A percentile compares a stretch with the other conserved stretches of the same genome.
phyloP scores from a whole-genome alignment of 2,329 filamentous ascomycete species.

The Colletotrichum tabaci region DNA sequence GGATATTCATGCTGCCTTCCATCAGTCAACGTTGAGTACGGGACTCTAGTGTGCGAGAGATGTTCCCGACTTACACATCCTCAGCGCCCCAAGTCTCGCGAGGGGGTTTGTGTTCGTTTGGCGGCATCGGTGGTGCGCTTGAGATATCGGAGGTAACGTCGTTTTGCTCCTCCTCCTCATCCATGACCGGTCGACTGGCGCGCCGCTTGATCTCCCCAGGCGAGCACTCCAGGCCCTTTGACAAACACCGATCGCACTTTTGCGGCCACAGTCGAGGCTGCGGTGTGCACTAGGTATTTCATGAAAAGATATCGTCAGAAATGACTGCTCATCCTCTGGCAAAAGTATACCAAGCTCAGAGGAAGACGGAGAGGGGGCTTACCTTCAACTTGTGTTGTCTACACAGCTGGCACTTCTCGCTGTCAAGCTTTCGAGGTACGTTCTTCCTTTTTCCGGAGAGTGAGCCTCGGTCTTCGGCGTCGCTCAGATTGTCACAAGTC shows the following conservation, averaged over 20 bases:
- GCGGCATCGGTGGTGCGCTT: too few species aligned
- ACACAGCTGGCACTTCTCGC: constrained; percentile 14
- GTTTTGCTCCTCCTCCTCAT: not conserved
- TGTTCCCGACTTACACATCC: not conserved
- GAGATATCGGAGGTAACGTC: too few species aligned
- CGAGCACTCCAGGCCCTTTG: not conserved
- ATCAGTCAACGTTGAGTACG: not conserved
- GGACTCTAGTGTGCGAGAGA: too few species aligned
- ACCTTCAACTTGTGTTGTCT: constrained; percentile 18
- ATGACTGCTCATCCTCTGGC: too few species aligned
- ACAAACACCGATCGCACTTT: constrained; percentile 10
- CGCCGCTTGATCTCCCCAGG: constrained; percentile 10
- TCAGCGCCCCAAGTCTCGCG: not conserved
- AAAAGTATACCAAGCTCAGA: too few species aligned
- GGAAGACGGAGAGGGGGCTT: not conserved
- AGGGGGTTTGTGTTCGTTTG: not conserved
- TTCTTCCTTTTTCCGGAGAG: not conserved
- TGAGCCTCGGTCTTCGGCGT: not conserved
- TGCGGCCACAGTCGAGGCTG: constrained; percentile 11
- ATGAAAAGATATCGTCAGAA: not conserved
- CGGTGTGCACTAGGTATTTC: not conserved
- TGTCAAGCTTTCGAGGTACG: not conserved
- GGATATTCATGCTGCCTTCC: not conserved
- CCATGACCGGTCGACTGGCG: not conserved
- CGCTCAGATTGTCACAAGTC: not conserved